phyloP scores from a whole-genome alignment of 176 grass and related monocot species.

The Oryza officinalis region DNA sequence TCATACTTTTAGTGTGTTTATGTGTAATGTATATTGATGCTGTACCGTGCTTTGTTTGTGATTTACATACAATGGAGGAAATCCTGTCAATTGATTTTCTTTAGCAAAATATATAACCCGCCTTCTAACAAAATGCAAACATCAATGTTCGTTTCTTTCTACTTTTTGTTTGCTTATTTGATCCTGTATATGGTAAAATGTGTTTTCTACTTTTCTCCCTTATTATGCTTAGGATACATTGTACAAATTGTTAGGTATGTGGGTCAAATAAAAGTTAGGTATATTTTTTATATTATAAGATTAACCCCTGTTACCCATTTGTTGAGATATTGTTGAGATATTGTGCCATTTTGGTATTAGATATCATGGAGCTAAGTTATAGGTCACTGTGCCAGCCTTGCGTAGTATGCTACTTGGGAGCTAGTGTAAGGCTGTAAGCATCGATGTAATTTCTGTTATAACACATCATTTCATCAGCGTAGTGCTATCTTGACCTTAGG shows the following conservation, averaged over 20 bases:
- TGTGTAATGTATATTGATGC: neutral
- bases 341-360: neutral
- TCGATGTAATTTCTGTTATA: conserved; percentile 1
- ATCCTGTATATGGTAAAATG: neutral
- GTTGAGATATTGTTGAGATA: neutral
- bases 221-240: neutral
- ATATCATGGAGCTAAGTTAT: neutral
- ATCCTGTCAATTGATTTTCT: neutral
- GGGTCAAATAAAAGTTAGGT: neutral
- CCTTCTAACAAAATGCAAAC: neutral
- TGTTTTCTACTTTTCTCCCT: neutral
- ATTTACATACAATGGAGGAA: neutral
- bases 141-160: neutral
- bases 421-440: no score
- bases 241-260: neutral
- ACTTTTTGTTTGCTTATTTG: neutral
- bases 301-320: neutral
- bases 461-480: neutral
- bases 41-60: neutral
- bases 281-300: neutral
- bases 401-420: neutral
- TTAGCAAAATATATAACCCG: neutral
- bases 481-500: neutral
- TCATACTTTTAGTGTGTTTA: neutral
- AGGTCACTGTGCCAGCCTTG: neutral